A percentile compares a stretch with the other conserved stretches of the same genome.
These are phyloP conservation scores for Orychophragmus violaceus DNA, from an alignment of 345 rosid species.

Conservation along the genomic window DNA sequence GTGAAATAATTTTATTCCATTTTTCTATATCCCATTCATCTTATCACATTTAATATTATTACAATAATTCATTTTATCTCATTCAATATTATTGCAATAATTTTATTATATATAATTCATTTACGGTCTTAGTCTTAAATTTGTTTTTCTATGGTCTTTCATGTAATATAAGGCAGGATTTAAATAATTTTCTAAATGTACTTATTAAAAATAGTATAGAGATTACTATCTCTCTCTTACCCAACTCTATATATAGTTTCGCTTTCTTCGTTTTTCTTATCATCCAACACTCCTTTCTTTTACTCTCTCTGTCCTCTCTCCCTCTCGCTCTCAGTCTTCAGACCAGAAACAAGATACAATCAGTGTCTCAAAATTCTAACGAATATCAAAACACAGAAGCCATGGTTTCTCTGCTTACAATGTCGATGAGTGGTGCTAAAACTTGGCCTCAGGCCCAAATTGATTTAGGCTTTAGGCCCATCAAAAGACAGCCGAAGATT, in stretches of 20 bases:
- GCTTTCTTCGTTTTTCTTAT: constrained; percentile 2
- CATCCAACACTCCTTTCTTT: constrained; percentile 15
- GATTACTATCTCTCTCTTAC: background rate
- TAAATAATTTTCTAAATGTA: background rate
- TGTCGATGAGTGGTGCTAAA: constrained; percentile 6
- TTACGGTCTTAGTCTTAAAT: too few species aligned
- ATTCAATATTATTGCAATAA: too few species aligned
- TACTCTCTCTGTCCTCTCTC: background rate
- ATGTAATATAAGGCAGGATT: background rate
- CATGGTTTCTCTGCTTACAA: constrained; percentile 21
- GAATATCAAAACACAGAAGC: background rate
- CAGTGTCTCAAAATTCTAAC: constrained; percentile 4
- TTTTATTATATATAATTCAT: too few species aligned
- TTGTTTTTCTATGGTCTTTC: background rate
- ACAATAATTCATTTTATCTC: too few species aligned
- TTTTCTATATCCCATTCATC: too few species aligned
- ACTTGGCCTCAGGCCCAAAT: constrained; percentile 20
- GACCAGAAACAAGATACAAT: constrained; percentile 5
- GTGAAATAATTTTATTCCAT: too few species aligned
- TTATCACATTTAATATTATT: too few species aligned
- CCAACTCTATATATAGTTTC: constrained; percentile 30
- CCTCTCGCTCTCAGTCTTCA: constrained; percentile 1
- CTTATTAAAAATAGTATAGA: background rate
- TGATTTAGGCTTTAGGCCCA: constrained; percentile 15
- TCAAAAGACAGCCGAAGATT: background rate